Percentiles rank a stretch among this genome's conserved stretches.
Evolutionary conservation across 2,329 filamentous ascomycete species (phyloP).

Genomic region (Botrytis cinerea): DNA sequence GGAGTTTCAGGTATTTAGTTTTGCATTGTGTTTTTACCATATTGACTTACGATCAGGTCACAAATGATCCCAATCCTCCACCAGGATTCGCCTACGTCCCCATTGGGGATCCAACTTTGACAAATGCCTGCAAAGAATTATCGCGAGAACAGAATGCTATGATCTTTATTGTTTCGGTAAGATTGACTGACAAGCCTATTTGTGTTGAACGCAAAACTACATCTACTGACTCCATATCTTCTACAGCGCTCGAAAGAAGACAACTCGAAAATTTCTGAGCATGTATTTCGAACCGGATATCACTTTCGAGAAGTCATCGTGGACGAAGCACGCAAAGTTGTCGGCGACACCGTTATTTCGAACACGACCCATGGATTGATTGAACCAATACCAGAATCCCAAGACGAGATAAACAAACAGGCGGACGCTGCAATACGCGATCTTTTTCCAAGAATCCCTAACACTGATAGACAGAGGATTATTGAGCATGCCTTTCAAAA

Average conservation of each 20-base stretch:
- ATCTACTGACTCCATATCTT: slow-evolving; percentile 18
- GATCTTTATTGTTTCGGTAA: slow-evolving; percentile 67
- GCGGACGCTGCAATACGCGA: slow-evolving; percentile 64
- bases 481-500: slow-evolving; percentile 64
- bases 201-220: slow-evolving; percentile 9
- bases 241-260: slow-evolving; percentile 35
- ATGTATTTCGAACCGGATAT: slow-evolving; percentile 61
- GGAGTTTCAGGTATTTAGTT: slow-evolving; percentile 56
- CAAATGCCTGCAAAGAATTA: slow-evolving; percentile 62
- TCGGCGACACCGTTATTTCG: slow-evolving; percentile 39
- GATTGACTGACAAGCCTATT: slow-evolving; percentile 35
- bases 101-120: slow-evolving; percentile 62
- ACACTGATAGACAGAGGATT: slow-evolving; percentile 63
- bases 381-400: slow-evolving; percentile 61
- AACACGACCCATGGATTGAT: slow-evolving; percentile 43
- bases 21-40: slow-evolving; percentile 24
- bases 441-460: slow-evolving; percentile 65
- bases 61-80: slow-evolving; percentile 53
- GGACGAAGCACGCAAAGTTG: slow-evolving; percentile 51
- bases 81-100: slow-evolving; percentile 65
- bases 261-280: slow-evolving; percentile 42
- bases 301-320: slow-evolving; percentile 62
- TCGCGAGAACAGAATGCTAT: slow-evolving; percentile 62
- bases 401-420: slow-evolving; percentile 61
- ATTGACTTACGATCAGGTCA: slow-evolving; percentile 48